phyloP scores from a whole-genome alignment of 192 early-diverging fungal species.

The Allomyces macrogynus region DNA sequence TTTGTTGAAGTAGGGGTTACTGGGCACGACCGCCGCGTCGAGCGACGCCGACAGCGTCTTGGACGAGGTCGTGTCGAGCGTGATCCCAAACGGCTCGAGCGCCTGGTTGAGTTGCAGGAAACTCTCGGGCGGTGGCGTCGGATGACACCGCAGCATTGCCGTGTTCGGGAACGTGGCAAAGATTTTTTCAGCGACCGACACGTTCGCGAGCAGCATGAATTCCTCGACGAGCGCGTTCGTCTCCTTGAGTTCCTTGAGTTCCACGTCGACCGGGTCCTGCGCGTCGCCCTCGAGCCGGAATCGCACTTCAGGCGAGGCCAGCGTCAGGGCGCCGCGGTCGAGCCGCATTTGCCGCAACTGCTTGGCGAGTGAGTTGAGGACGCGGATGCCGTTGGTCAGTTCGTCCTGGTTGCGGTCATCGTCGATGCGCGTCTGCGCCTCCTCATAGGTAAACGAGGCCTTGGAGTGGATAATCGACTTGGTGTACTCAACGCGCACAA shows the following conservation, averaged over 20 bases:
- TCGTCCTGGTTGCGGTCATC: slow-evolving; percentile 35
- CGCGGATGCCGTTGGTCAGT: slow-evolving; percentile 46
- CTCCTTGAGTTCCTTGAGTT: slow-evolving; percentile 69
- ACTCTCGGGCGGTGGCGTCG: slow-evolving; percentile 25
- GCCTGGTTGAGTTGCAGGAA: slow-evolving; percentile 33
- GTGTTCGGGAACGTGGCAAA: slow-evolving; percentile 73
- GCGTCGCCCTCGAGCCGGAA: slow-evolving; percentile 79
- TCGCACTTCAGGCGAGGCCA: slow-evolving; percentile 71
- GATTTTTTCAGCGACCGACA: slow-evolving; percentile 80
- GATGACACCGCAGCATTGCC: slow-evolving; percentile 72
- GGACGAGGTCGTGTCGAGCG: slow-evolving; percentile 53
- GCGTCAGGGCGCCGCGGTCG: slow-evolving; percentile 61
- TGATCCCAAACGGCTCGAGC: slow-evolving; percentile 42
- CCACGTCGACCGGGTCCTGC: slow-evolving; percentile 67
- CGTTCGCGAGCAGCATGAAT: slow-evolving; percentile 90
- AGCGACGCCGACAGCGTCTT: slow-evolving; percentile 70
- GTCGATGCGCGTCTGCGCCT: slow-evolving; percentile 70
- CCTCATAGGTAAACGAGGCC: slow-evolving; percentile 79
- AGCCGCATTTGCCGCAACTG: slow-evolving; percentile 55
- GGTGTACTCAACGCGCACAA: slow-evolving; percentile 57
- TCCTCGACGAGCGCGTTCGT: slow-evolving; percentile 93
- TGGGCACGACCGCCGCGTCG: slow-evolving; percentile 54
- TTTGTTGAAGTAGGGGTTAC: slow-evolving; percentile 92
- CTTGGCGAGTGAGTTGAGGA: slow-evolving; percentile 59
- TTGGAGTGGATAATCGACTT: slow-evolving; percentile 81